Evolutionary conservation across 305 asterid species (phyloP).

Genomic region (Stenogyne calaminthoides): DNA sequence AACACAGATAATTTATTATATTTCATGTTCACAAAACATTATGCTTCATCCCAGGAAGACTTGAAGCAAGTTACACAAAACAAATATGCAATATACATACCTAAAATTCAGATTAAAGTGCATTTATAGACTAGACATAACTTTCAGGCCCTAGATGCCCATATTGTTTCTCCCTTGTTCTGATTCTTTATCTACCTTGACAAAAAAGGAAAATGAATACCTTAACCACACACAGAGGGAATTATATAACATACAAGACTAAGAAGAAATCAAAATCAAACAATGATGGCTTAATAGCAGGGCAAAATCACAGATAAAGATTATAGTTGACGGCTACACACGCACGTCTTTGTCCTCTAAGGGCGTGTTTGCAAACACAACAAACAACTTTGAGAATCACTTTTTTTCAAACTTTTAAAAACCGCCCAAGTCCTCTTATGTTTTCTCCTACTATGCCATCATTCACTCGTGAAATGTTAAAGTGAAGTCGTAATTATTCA

Average conservation of each 20-base stretch:
- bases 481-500: background rate
- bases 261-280: background rate
- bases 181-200: background rate
- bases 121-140: background rate
- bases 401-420: no score
- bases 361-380: background rate
- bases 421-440: background rate
- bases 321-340: background rate
- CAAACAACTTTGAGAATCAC: background rate
- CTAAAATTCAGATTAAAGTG: background rate
- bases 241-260: background rate
- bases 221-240: background rate
- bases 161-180: background rate
- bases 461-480: background rate
- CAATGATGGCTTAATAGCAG: background rate
- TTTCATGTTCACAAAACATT: background rate
- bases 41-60: background rate
- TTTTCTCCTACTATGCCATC: background rate
- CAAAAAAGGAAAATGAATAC: background rate
- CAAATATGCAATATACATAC: background rate
- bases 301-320: background rate
- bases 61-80: background rate
- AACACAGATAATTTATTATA: background rate
- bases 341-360: no score
- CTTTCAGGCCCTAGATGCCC: background rate